Evolutionary conservation across 441 rosid species (phyloP).

Genomic region (Sinapis alba): DNA sequence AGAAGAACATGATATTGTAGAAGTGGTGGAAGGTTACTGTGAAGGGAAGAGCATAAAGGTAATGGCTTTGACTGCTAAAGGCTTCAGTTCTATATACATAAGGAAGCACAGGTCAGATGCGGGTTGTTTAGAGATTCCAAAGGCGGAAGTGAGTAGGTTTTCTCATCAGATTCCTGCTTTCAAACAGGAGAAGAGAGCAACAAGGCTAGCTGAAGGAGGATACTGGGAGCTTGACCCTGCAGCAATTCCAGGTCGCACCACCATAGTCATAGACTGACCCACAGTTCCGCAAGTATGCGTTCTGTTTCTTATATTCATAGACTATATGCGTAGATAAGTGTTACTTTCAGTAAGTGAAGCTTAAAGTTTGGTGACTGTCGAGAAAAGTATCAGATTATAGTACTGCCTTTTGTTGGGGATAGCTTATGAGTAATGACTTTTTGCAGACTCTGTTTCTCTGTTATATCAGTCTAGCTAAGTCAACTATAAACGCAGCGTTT

Average conservation of each 20-base stretch:
- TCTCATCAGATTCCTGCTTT: conserved; percentile 52
- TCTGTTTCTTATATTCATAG: background rate
- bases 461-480: background rate
- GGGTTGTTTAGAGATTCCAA: conserved; percentile 34
- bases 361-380: background rate
- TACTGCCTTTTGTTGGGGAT: background rate
- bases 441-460: background rate
- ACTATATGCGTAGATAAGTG: conserved; percentile 18
- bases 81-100: conserved; percentile 34
- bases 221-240: conserved; percentile 58
- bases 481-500: background rate
- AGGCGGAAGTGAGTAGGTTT: conserved; percentile 43
- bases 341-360: background rate
- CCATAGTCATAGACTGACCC: conserved; percentile 29
- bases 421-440: background rate
- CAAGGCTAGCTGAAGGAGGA: conserved; percentile 29
- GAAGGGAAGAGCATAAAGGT: conserved; percentile 26
- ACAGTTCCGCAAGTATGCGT: conserved; percentile 6
- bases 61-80: conserved; percentile 33
- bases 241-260: conserved; percentile 46
- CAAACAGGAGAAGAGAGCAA: conserved; percentile 30
- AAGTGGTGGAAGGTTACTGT: conserved; percentile 44
- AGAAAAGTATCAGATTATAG: background rate
- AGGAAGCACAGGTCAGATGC: conserved; percentile 38
- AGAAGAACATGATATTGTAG: conserved; percentile 44